Conservation (phyloP, 495 filamentous ascomycete genomes). For the Halenospora varia region DNA sequence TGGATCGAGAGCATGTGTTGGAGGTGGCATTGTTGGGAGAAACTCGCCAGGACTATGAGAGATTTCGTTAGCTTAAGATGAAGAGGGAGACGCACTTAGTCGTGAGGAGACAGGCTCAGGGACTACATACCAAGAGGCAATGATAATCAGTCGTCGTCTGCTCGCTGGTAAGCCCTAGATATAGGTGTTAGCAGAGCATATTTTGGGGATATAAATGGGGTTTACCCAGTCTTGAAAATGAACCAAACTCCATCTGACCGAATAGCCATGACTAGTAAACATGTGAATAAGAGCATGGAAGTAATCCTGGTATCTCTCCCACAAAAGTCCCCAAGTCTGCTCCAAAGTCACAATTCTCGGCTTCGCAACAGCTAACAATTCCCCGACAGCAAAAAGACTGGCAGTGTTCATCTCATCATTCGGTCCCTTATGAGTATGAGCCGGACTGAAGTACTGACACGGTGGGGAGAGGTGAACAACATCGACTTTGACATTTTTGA, state of each 20-base stretch:
- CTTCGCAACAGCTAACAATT: slow-evolving; percentile 53
- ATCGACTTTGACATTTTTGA: slow-evolving; percentile 45
- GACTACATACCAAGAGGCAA: slow-evolving; percentile 66
- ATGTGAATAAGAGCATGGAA: slow-evolving; percentile 61
- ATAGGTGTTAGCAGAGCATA: background rate
- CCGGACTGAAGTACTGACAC: slow-evolving; percentile 77
- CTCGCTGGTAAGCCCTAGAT: slow-evolving; percentile 59
- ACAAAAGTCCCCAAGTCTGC: slow-evolving; percentile 64
- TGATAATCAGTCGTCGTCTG: slow-evolving; percentile 64
- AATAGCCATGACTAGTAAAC: slow-evolving; percentile 65
- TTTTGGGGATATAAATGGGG: background rate
- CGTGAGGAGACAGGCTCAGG: background rate
- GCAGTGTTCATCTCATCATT: slow-evolving; percentile 74
- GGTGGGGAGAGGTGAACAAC: slow-evolving; percentile 79
- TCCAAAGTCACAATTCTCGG: slow-evolving; percentile 81
- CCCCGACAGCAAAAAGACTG: slow-evolving; percentile 58
- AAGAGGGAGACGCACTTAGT: no score
- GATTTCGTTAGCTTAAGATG: no score
- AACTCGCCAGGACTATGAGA: slow-evolving; percentile 65
- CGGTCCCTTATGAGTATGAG: slow-evolving; percentile 59
- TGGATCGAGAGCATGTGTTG: slow-evolving; percentile 55
- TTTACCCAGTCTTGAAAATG: slow-evolving; percentile 38
- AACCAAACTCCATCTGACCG: slow-evolving; percentile 48
- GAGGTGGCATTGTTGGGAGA: slow-evolving; percentile 63
- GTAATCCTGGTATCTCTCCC: slow-evolving; percentile 33